Percentiles rank a stretch among this genome's conserved stretches.
These are phyloP conservation scores for Polyporus tsugae DNA, from an alignment of 1,284 basidiomycete species.

Conservation along the genomic window DNA sequence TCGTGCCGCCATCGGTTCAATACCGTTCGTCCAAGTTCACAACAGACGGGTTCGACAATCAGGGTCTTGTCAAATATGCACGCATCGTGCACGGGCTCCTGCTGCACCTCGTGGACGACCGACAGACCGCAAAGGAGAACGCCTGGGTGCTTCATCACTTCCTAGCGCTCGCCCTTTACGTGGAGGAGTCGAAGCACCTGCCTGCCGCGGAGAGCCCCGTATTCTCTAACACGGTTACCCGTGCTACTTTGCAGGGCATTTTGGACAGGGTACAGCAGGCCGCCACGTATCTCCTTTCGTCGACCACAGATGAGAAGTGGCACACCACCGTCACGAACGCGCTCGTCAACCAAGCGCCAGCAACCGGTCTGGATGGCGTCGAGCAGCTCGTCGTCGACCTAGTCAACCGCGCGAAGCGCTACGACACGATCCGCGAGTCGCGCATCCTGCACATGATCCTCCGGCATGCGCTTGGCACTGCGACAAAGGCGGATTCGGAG, in stretches of 20 bases:
- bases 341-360: conserved; percentile 39
- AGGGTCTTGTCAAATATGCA: conserved; percentile 69
- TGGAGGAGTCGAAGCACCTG: conserved; percentile 61
- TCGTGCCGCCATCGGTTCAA: conserved; percentile 56
- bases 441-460: conserved; percentile 69
- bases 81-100: conserved; percentile 71
- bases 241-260: conserved; percentile 52
- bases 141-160: conserved; percentile 74
- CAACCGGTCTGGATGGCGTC: conserved; percentile 41
- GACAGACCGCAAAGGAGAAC: conserved; percentile 64
- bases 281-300: conserved; percentile 72
- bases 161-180: conserved; percentile 63
- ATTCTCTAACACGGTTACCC: conserved; percentile 52
- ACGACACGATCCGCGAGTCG: conserved; percentile 60
- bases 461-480: conserved; percentile 65
- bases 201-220: conserved; percentile 57
- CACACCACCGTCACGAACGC: conserved; percentile 52
- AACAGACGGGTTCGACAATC: conserved; percentile 48
- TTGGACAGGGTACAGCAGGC: conserved; percentile 65
- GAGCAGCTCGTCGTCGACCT: conserved; percentile 54
- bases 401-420: conserved; percentile 45
- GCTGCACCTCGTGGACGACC: conserved; percentile 66
- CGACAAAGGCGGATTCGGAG: conserved; percentile 73
- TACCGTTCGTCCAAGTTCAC: conserved; percentile 32
- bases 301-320: conserved; percentile 60